A percentile compares a stretch with the other conserved stretches of the same genome.
Evolutionary conservation across 2,329 filamentous ascomycete genomes (phyloP).

Genomic region (Alternaria ethzedia): DNA sequence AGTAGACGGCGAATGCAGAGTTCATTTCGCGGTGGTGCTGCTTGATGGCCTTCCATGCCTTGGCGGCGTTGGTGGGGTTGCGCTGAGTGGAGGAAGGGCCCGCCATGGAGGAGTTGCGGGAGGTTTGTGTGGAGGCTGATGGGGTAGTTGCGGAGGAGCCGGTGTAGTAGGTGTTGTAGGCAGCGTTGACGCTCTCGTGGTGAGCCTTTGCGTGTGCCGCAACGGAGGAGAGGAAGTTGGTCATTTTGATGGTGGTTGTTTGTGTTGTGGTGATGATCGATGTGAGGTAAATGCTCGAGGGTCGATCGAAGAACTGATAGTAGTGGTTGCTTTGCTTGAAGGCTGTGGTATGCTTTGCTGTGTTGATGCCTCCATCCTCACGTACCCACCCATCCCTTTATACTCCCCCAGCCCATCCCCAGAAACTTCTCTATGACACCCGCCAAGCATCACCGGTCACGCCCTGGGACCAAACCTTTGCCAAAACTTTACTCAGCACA

Average conservation of each 20-base stretch:
- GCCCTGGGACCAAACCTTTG: neutral
- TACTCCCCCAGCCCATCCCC: constrained; percentile 14
- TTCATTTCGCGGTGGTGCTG: constrained; percentile 41
- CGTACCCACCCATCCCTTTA: constrained; percentile 14
- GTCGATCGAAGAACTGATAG: neutral
- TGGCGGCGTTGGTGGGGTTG: constrained; percentile 25
- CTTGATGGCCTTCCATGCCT: constrained; percentile 39
- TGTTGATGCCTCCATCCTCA: constrained; percentile 9
- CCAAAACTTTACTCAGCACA: constrained; percentile 8
- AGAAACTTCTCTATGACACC: constrained; percentile 14
- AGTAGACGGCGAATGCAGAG: constrained; percentile 35
- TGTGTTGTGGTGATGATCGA: constrained; percentile 3
- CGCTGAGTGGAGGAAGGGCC: constrained; percentile 17
- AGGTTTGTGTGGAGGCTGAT: constrained; percentile 11
- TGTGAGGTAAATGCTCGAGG: neutral
- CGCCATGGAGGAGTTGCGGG: constrained; percentile 27
- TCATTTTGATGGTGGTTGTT: constrained; percentile 25
- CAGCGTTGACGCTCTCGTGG: constrained; percentile 38
- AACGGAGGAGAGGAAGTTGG: constrained; percentile 32
- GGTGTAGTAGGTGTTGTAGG: constrained; percentile 34
- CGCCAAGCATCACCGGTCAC: constrained; percentile 21
- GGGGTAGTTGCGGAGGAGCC: constrained; percentile 14
- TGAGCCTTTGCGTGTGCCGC: constrained; percentile 38
- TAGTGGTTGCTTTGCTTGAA: constrained; percentile 9
- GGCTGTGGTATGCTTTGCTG: constrained; percentile 14